These are phyloP conservation scores for Sphagnurus paluster DNA, from an alignment of 1,284 basidiomycete genomes.

Conservation along the genomic window DNA sequence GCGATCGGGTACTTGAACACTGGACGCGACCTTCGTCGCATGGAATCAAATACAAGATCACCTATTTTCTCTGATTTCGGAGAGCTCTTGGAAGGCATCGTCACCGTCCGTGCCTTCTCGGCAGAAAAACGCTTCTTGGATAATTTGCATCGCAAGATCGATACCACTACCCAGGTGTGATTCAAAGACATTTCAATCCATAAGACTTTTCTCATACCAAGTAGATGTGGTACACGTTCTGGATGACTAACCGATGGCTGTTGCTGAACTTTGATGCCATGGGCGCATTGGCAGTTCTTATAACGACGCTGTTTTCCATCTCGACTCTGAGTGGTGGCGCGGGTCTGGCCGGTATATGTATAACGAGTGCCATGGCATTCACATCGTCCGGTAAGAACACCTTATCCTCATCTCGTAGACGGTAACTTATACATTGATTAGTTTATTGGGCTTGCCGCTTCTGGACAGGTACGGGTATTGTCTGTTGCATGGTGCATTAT, in stretches of 20 bases:
- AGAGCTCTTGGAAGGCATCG: slow-evolving; percentile 77
- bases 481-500: slow-evolving; percentile 1
- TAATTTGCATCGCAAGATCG: slow-evolving; percentile 65
- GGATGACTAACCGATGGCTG: slow-evolving; percentile 84
- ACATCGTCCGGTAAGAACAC: slow-evolving; percentile 38
- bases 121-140: slow-evolving; percentile 81
- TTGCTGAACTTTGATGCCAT: slow-evolving; percentile 76
- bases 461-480: slow-evolving; percentile 36
- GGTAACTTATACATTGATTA: slow-evolving; percentile 12
- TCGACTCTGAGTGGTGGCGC: slow-evolving; percentile 61
- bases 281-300: slow-evolving; percentile 59
- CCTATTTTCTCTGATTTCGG: slow-evolving; percentile 79
- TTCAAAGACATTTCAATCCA: not conserved
- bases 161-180: slow-evolving; percentile 60
- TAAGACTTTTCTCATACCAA: not conserved
- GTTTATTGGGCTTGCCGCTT: slow-evolving; percentile 75
- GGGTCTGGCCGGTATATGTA: slow-evolving; percentile 84
- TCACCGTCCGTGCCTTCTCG: slow-evolving; percentile 89
- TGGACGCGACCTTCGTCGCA: slow-evolving; percentile 74
- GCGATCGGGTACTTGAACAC: slow-evolving; percentile 77
- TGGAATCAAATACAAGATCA: slow-evolving; percentile 74
- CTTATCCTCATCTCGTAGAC: not conserved
- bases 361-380: slow-evolving; percentile 63
- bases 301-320: slow-evolving; percentile 77
- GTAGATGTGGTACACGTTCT: slow-evolving; percentile 76